These are phyloP conservation scores for Trichaptum fuscoviolaceum DNA, from an alignment of 768 basidiomycete genomes.

Conservation along the genomic window DNA sequence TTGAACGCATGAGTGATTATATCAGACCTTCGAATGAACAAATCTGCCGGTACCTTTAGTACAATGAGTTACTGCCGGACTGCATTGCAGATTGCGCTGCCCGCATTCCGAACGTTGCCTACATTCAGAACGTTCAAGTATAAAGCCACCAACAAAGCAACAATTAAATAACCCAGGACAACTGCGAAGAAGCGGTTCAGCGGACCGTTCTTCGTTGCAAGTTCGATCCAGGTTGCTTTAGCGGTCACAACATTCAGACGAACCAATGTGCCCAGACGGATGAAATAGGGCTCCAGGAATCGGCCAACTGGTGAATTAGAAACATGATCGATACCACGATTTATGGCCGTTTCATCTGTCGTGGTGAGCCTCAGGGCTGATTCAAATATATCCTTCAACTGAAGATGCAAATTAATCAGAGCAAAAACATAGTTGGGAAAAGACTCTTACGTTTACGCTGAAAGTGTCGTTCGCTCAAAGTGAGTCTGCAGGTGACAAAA, in stretches of 20 bases:
- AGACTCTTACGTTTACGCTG: not conserved
- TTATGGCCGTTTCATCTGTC: too few relatives aligned
- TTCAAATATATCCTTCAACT: too few relatives aligned
- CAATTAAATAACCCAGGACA: conserved; percentile 66
- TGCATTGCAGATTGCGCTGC: conserved; percentile 65
- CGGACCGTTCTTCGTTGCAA: too few relatives aligned
- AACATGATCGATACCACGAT: too few relatives aligned
- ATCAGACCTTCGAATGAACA: not conserved
- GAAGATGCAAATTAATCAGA: too few relatives aligned
- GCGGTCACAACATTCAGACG: conserved; percentile 33
- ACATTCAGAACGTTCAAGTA: conserved; percentile 78
- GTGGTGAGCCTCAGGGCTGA: too few relatives aligned
- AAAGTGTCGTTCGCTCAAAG: not conserved
- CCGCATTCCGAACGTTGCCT: conserved; percentile 73
- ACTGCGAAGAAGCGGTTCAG: conserved; percentile 67
- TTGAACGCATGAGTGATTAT: not conserved
- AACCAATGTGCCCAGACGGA: conserved; percentile 52
- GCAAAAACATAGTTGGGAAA: not conserved
- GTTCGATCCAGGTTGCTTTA: too few relatives aligned
- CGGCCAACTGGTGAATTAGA: too few relatives aligned
- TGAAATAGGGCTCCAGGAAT: conserved; percentile 61
- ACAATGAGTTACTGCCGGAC: conserved; percentile 82
- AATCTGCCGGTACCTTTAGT: conserved; percentile 57
- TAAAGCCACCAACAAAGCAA: conserved; percentile 50
- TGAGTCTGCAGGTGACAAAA: too few relatives aligned